Conservation (phyloP, 495 filamentous ascomycete genomes). For the Acidomyces sp. region DNA sequence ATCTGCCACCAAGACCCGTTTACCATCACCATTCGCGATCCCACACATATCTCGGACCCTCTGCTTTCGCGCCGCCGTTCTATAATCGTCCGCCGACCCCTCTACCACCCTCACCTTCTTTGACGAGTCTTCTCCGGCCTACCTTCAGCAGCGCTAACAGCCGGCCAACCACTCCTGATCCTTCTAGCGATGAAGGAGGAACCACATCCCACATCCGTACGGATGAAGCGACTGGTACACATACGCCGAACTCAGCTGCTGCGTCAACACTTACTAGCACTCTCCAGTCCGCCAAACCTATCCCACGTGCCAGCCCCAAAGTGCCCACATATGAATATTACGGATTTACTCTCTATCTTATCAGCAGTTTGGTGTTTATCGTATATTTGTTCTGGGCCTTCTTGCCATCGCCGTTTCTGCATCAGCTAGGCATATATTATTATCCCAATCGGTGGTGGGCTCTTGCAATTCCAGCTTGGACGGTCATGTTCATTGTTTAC, state of each 20-base stretch:
- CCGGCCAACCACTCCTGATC: conserved; percentile 80
- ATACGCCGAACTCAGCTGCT: conserved; percentile 35
- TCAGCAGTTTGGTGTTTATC: conserved; percentile 63
- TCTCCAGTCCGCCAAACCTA: conserved; percentile 50
- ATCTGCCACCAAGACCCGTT: conserved; percentile 18
- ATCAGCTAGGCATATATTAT: conserved; percentile 88
- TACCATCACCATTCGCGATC: conserved; percentile 20
- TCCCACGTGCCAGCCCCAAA: conserved; percentile 78
- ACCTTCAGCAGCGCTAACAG: conserved; percentile 56
- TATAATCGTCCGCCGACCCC: conserved; percentile 44
- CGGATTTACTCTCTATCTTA: conserved; percentile 89
- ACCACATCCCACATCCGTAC: conserved; percentile 42
- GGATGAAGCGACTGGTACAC: conserved; percentile 17
- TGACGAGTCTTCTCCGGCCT: conserved; percentile 87
- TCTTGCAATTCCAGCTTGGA: conserved; percentile 74
- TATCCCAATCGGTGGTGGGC: conserved; percentile 98
- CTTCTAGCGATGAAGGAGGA: conserved; percentile 68
- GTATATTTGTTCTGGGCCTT: conserved; percentile 93
- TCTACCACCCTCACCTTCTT: conserved; percentile 78
- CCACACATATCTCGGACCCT: conserved; percentile 25
- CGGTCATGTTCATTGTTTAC: conserved; percentile 80
- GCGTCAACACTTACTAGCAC: conserved; percentile 47
- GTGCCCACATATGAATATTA: conserved; percentile 99
- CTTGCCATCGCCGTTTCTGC: conserved; percentile 79
- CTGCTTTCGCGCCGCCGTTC: conserved; percentile 32